Evolutionary conservation across 129 eudicot species (phyloP).

Genomic region (Apium graveolens): DNA sequence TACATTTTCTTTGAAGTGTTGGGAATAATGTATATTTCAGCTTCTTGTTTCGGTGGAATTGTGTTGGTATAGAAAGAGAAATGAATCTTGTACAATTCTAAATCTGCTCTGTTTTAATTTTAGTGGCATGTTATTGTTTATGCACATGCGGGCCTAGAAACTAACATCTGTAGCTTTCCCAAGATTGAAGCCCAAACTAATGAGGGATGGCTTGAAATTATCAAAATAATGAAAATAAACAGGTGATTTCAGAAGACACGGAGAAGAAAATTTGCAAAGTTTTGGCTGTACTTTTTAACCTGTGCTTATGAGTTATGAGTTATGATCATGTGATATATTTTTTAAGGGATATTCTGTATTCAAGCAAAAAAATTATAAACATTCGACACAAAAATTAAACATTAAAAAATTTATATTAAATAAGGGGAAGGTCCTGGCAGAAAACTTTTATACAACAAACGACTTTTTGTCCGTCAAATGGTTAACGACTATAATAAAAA

Average conservation of each 20-base stretch:
- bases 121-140: background rate
- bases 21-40: slow-evolving; percentile 5
- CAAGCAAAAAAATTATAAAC: no score
- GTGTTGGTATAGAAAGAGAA: background rate
- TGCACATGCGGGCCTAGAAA: background rate
- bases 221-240: background rate
- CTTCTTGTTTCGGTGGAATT: background rate
- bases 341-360: no score
- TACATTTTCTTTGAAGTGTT: background rate
- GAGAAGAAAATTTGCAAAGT: background rate
- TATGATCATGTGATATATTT: no score
- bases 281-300: no score
- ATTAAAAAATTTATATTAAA: no score
- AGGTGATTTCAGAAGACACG: no score
- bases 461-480: no score
- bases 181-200: background rate
- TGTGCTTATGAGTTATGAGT: no score
- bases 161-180: background rate
- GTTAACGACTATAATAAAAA: no score
- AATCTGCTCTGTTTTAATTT: background rate
- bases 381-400: no score
- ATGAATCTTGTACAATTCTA: background rate
- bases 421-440: no score
- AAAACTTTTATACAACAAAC: no score
- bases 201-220: background rate